Evolutionary conservation across 73 alveolate species (phyloP).

Genomic region (Uronychia binucleata): DNA sequence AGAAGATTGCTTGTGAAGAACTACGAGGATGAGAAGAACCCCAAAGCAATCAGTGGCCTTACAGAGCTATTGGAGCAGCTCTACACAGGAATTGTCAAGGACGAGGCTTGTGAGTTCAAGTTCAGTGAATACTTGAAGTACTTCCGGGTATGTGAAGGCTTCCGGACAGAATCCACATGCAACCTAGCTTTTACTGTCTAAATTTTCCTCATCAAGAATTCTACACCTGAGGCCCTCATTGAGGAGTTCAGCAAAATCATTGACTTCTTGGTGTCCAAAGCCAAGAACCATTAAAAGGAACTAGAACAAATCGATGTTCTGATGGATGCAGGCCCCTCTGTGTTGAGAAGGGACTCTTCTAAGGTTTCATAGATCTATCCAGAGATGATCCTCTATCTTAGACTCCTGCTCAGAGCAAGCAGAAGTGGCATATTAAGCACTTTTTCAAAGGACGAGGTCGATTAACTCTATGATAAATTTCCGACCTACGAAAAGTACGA

Average conservation of each 20-base stretch:
- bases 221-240: not conserved
- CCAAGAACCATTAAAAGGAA: not conserved
- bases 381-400: not conserved
- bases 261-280: not conserved
- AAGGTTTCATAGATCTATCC: not conserved
- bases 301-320: not conserved
- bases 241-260: not conserved
- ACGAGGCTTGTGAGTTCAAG: not conserved
- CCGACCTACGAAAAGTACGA: not conserved
- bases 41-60: no score
- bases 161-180: not conserved
- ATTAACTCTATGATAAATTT: not conserved
- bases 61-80: not conserved
- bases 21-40: no score
- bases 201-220: not conserved
- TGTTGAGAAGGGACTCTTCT: not conserved
- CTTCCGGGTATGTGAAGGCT: not conserved
- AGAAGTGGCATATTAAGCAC: not conserved
- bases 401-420: not conserved
- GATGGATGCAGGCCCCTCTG: not conserved
- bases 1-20: no score
- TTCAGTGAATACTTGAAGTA: not conserved
- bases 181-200: not conserved
- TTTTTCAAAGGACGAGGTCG: not conserved
- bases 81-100: not conserved